phyloP scores from a whole-genome alignment of 495 filamentous ascomycete species.

The Cairneyella variabilis region DNA sequence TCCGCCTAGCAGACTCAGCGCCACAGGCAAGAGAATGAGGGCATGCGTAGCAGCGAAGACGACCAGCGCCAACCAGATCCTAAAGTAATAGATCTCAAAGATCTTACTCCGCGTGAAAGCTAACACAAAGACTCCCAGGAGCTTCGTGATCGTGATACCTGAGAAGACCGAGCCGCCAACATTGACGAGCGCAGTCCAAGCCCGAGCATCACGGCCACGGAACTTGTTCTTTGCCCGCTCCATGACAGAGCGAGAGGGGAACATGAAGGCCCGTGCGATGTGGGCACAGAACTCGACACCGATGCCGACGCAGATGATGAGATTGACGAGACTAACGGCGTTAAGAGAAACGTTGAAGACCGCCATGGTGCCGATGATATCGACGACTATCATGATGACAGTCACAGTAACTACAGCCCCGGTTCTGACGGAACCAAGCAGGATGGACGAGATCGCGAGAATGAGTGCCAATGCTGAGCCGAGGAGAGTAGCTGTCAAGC shows the following conservation, averaged over 20 bases:
- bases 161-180: conserved; percentile 92
- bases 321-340: conserved; percentile 92
- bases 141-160: conserved; percentile 93
- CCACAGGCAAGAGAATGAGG: conserved; percentile 87
- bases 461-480: conserved; percentile 81
- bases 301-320: conserved; percentile 96
- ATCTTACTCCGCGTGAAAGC: conserved; percentile 97
- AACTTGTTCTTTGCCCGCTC: conserved; percentile 66
- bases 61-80: conserved; percentile 90
- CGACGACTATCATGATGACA: conserved; percentile 89
- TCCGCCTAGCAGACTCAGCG: conserved; percentile 80
- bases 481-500: conserved; percentile 71
- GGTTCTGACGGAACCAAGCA: conserved; percentile 82
- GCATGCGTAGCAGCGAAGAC: conserved; percentile 85
- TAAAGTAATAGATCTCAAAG: conserved; percentile 98
- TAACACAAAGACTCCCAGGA: conserved; percentile 86
- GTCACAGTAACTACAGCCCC: conserved; percentile 77
- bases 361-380: conserved; percentile 93
- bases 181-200: conserved; percentile 88
- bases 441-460: conserved; percentile 66
- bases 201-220: conserved; percentile 75
- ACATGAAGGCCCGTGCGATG: conserved; percentile 93
- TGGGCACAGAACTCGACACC: conserved; percentile 97
- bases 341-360: conserved; percentile 87
- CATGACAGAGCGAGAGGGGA: conserved; percentile 73